A percentile compares a stretch with the other conserved stretches of the same genome.
These are phyloP conservation scores for Oleoguttula mirabilis DNA, from an alignment of 495 filamentous ascomycete genomes.

Conservation along the genomic window DNA sequence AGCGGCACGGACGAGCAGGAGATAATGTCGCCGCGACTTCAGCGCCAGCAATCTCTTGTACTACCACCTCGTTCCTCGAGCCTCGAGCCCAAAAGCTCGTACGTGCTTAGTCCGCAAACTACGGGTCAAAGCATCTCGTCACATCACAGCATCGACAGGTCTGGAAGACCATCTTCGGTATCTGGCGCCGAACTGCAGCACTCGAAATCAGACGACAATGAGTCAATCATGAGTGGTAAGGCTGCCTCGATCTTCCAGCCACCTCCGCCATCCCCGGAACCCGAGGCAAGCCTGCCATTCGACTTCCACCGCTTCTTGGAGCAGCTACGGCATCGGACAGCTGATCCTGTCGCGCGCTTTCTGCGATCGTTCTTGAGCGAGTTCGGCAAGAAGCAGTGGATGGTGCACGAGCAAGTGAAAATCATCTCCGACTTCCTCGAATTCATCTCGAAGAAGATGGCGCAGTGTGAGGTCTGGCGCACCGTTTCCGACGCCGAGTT, in stretches of 20 bases:
- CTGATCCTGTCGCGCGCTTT: conserved; percentile 91
- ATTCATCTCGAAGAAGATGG: conserved; percentile 99
- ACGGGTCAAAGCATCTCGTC: conserved; percentile 14
- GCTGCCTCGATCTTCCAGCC: conserved; percentile 47
- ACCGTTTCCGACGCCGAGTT: conserved; percentile 94
- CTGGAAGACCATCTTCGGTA: background rate
- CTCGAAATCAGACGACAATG: conserved; percentile 23
- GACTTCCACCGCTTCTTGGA: conserved; percentile 97
- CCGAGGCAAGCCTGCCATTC: conserved; percentile 80
- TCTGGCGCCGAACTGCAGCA: conserved; percentile 1
- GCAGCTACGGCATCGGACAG: conserved; percentile 86
- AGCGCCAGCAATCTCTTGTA: conserved; percentile 58
- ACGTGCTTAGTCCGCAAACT: conserved; percentile 17
- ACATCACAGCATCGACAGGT: conserved; percentile 1
- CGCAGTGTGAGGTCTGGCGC: conserved; percentile 93
- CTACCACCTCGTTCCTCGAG: conserved; percentile 79
- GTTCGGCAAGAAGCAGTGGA: conserved; percentile 97
- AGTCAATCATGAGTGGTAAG: conserved; percentile 27
- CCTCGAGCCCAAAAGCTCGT: conserved; percentile 51
- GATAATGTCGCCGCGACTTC: conserved; percentile 71
- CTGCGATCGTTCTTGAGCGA: conserved; percentile 86
- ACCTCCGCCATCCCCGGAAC: conserved; percentile 73
- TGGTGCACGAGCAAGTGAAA: conserved; percentile 98
- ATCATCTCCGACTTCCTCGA: conserved; percentile 92
- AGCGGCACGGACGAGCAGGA: conserved; percentile 56